These are phyloP conservation scores for Euphorbia schlechtendalii DNA, from an alignment of 441 rosid genomes.

Conservation along the genomic window DNA sequence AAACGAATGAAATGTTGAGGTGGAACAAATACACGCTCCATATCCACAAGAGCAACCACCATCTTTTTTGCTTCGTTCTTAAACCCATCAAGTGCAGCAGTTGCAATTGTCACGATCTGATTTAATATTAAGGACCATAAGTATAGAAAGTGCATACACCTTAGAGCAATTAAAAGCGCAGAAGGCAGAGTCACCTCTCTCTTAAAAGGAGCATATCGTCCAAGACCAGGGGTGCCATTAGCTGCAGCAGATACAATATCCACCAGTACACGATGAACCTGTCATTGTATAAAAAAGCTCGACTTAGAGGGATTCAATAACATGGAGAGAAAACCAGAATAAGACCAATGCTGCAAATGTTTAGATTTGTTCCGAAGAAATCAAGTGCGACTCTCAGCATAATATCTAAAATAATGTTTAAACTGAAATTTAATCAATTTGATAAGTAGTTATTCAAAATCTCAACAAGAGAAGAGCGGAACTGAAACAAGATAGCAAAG, in stretches of 20 bases:
- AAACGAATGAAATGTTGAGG: slow-evolving; percentile 96
- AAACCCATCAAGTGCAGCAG: slow-evolving; percentile 77
- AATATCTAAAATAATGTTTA: not conserved
- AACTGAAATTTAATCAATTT: not conserved
- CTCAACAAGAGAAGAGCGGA: not conserved
- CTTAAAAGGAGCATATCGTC: slow-evolving; percentile 94
- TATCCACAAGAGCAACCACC: slow-evolving; percentile 95
- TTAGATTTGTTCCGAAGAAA: not conserved
- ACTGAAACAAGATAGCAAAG: not conserved
- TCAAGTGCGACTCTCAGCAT: not conserved
- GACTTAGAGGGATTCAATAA: slow-evolving; percentile 11
- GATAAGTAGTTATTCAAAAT: not conserved
- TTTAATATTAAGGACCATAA: slow-evolving; percentile 11
- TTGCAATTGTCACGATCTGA: slow-evolving; percentile 85
- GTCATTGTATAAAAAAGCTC: slow-evolving; percentile 7
- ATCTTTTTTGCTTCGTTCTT: slow-evolving; percentile 82
- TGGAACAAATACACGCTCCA: slow-evolving; percentile 98
- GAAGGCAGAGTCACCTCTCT: slow-evolving; percentile 57
- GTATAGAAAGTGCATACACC: not conserved
- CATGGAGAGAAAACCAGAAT: not conserved
- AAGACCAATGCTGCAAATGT: not conserved
- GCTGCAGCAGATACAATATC: slow-evolving; percentile 82
- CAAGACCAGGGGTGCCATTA: slow-evolving; percentile 91
- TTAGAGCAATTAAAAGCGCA: slow-evolving; percentile 12
- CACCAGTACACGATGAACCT: slow-evolving; percentile 93